Base-by-base conservation (phyloP, 2,329 filamentous ascomycete genomes). In the Fusarium sp. region DNA sequence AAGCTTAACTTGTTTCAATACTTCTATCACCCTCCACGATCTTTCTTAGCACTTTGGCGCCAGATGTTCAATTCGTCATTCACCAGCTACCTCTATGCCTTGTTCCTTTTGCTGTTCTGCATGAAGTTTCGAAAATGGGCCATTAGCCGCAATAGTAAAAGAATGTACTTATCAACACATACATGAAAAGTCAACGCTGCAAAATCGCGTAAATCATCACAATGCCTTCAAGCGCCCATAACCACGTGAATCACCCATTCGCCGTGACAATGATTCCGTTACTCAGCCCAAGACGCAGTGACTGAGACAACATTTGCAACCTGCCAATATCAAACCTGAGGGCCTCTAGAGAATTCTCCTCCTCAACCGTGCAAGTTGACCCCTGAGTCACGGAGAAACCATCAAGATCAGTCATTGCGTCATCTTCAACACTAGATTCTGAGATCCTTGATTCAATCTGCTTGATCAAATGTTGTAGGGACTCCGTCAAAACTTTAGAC, bases 261-360 rank as follows among this genome's bases (percentile, higher is more conserved):
- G 25, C 30, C 23, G 56, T 14, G 39, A 60, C 32, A 27, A 54
- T 54, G 7, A 56, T 27, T 6, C 41, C 39, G 18, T 45, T 61
- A 10, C 41, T 57, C 5, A 69, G 10, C 0, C 32, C 64, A 16
- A 67, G 64, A 27, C 57, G 50, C 5, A 67, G 20, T 4, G 67
- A 37, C 13, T 69, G 67, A 30, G 67, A 69, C 10, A 67, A 57
- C 41, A 56, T 18, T 1, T 69, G 64, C 25, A 69, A 20, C 27
- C 67, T 66, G 30, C 67, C 64, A n/a, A 69, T 69, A 34, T 69
- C 58, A 39, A 67, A 61, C 7, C 25, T 50, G 16, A 69, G 64
- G 11, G 6, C 27, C 13, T 67, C 61, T n/a, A 68, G n/a, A 6
- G 43, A 14, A 6, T 27, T 66, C 30, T 62, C 43, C 18, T 30